Evolutionary conservation across 345 rosid genomes (phyloP).

Genomic region (Sonneratia alba): DNA sequence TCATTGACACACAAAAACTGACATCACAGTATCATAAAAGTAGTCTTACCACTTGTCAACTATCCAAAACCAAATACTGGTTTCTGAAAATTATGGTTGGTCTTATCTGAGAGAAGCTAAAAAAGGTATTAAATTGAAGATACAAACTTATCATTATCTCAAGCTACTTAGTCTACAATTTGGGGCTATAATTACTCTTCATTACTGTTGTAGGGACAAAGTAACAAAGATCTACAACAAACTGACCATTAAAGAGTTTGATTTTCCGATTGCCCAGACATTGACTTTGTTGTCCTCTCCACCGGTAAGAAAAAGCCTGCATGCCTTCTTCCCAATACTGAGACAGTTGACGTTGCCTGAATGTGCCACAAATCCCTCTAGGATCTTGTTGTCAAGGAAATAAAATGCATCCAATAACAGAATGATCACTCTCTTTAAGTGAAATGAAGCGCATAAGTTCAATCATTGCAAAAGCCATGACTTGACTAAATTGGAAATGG

Average conservation of each 20-base stretch:
- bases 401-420: neutral
- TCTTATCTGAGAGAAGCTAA: neutral
- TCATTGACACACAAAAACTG: constrained; percentile 5
- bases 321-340: constrained; percentile 64
- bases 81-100: neutral
- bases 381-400: constrained; percentile 38
- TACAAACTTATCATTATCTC: neutral
- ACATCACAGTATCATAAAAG: constrained; percentile 8
- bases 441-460: no score
- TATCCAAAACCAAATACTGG: neutral
- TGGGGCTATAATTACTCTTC: neutral
- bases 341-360: constrained; percentile 73
- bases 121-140: neutral
- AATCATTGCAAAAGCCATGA: no score
- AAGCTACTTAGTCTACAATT: neutral
- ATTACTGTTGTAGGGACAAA: neutral
- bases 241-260: constrained; percentile 74
- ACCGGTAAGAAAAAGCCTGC: constrained; percentile 69
- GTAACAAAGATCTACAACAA: constrained; percentile 5
- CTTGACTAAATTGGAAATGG: no score
- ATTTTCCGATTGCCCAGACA: constrained; percentile 89
- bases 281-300: constrained; percentile 89
- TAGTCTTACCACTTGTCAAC: neutral
- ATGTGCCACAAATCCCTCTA: constrained; percentile 97
- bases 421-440: no score